phyloP scores from a whole-genome alignment of 371 early-diverging fungal species.

The Mortierella sp. region DNA sequence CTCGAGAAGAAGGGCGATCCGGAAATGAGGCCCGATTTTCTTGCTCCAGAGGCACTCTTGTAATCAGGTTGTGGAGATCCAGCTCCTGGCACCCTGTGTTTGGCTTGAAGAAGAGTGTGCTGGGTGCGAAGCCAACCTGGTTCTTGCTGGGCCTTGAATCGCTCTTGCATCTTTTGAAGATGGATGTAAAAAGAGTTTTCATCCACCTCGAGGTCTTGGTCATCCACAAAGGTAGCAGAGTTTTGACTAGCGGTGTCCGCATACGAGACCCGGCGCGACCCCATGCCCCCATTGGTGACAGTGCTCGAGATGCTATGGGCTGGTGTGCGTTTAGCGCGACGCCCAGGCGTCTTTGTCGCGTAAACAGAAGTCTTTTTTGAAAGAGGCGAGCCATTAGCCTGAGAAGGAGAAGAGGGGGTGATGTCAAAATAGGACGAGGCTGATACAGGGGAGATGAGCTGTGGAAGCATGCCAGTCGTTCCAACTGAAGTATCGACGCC shows the following conservation, averaged over 20 bases:
- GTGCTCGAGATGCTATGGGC: slow-evolving; percentile 48
- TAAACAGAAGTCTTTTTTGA: slow-evolving; percentile 28
- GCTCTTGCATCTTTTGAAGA: slow-evolving; percentile 48
- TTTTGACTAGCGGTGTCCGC: slow-evolving; percentile 33
- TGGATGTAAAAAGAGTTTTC: slow-evolving; percentile 49
- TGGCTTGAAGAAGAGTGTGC: slow-evolving; percentile 43
- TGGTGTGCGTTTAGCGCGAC: slow-evolving; percentile 39
- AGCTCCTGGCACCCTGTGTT: slow-evolving; percentile 29
- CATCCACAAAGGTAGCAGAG: slow-evolving; percentile 33
- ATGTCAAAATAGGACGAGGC: slow-evolving; percentile 51
- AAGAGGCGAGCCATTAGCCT: not conserved
- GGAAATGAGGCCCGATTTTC: slow-evolving; percentile 11
- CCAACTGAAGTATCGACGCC: slow-evolving; percentile 12
- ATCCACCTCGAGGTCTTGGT: slow-evolving; percentile 43
- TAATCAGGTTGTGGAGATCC: slow-evolving; percentile 17
- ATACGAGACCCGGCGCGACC: slow-evolving; percentile 30
- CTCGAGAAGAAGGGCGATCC: slow-evolving; percentile 28
- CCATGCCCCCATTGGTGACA: slow-evolving; percentile 29
- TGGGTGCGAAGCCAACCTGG: slow-evolving; percentile 45
- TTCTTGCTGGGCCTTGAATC: slow-evolving; percentile 33
- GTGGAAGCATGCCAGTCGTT: slow-evolving; percentile 14
- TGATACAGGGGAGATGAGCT: slow-evolving; percentile 21
- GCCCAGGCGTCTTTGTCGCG: slow-evolving; percentile 38
- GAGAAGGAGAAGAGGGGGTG: slow-evolving; percentile 26
- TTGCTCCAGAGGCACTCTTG: slow-evolving; percentile 4